Base-by-base conservation (phyloP, 192 early-diverging fungal species). In the Coemansia sp. region DNA sequence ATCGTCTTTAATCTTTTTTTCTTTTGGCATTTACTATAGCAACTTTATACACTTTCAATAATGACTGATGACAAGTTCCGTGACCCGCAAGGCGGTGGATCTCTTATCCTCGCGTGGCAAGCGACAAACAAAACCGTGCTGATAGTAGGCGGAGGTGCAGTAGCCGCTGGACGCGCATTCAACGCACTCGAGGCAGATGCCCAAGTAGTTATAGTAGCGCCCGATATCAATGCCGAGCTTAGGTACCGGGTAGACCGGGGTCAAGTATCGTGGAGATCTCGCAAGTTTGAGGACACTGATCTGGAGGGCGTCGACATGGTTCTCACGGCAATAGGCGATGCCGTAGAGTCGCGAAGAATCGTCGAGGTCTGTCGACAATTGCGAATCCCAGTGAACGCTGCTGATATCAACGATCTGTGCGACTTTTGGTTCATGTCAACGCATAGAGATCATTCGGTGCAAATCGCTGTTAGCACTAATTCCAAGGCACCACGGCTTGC, bases 381-480 rank as follows among this genome's bases (percentile, higher is more conserved):
- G 35, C 84, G 91, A n/a, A 94, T 95, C 33, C 95, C 94, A 4
- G 93, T 96, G 28, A 96, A 98, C 70, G 93, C 93, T 21, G 95
- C 96, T 0, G 96, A 96, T 69, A 91, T 96, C 33, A 95, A 95
- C 21, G 89, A 90, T 10, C 72, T 93, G 66, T 98, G 95, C 72
- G 93, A 95, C 67, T 98, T 98, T 79, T 96, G 91, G 79, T 95
- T 98, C 78, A 93, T 95, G 83, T 92, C 92, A 35, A 90, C 90
- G 26, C 88, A 92, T 70, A 77, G 92, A 21, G 92, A 95, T 61
- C 88, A 90, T 62, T 89, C 91, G 40, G 82, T 96, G n/a, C 95
- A 97, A 72, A 88, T 98, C 64, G 93, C 91, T 4, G 91, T 98
- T 16, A 92, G 91, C 33, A 95, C 94, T 3, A 94, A 94, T 61